Conservation (phyloP, 257 asterid species). For the Knoxia roxburghii region DNA sequence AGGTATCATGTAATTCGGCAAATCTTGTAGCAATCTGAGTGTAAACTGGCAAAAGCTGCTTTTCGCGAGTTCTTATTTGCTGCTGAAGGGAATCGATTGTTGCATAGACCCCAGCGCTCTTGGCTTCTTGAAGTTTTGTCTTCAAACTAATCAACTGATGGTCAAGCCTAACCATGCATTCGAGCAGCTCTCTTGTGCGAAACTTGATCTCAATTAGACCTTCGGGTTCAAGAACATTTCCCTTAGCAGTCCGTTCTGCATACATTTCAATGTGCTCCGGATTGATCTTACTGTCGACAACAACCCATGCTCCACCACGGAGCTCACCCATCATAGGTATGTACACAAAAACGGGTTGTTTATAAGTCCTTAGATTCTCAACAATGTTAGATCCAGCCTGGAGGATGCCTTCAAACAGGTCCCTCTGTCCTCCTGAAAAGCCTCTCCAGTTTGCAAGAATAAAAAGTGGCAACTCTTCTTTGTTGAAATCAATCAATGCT, state of each 20-base stretch:
- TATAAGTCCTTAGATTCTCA: slow-evolving; percentile 79
- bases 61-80: slow-evolving; percentile 68
- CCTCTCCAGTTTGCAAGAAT: slow-evolving; percentile 99
- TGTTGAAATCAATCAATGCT: slow-evolving; percentile 85
- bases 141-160: slow-evolving; percentile 57
- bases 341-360: slow-evolving; percentile 84
- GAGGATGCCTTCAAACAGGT: slow-evolving; percentile 91
- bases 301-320: slow-evolving; percentile 99
- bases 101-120: slow-evolving; percentile 21
- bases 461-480: slow-evolving; percentile 85
- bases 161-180: slow-evolving; percentile 95
- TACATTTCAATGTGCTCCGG: slow-evolving; percentile 91
- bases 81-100: slow-evolving; percentile 37
- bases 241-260: slow-evolving; percentile 81
- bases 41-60: slow-evolving; percentile 79
- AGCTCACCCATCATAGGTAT: slow-evolving; percentile 95
- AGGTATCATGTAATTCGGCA: slow-evolving; percentile 92
- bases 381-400: slow-evolving; percentile 98
- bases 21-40: slow-evolving; percentile 90
- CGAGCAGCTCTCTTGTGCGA: slow-evolving; percentile 63
- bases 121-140: slow-evolving; percentile 47
- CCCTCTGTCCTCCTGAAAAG: slow-evolving; percentile 99
- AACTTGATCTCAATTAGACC: slow-evolving; percentile 90
- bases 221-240: slow-evolving; percentile 95
- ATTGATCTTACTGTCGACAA: slow-evolving; percentile 84